Base-by-base conservation (phyloP, 306 rosid species). In the Sophora flavescens region DNA sequence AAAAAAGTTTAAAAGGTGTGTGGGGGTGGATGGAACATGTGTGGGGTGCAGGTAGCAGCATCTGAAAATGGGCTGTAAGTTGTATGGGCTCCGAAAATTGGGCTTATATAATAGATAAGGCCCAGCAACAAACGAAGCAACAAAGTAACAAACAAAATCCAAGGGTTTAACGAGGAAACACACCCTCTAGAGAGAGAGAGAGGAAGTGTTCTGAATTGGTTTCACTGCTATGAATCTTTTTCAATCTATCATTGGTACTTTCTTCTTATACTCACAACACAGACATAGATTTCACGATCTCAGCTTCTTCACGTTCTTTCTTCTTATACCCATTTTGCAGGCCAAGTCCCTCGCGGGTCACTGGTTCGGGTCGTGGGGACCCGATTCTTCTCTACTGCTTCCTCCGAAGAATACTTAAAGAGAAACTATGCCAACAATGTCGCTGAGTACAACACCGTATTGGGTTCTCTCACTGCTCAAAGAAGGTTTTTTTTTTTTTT, bases 351-450 rank as follows among this genome's bases (percentile, higher is more conserved):
- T 15, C 80, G 67, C 48, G 79, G 88, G 67, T 87, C 89, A 9
- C 72, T 78, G 63, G 75, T 71, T 35, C 90, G 87, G 62, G 76
- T 77, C 5, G 71, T 84, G 32, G 90, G 93, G 17, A 82, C 81
- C 63, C 86, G 97, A 68, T 77, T 67, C 78, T 88, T 76, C 51
- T 65, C 84, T 4, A 85, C 85, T 9, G 84, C 84, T 61, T 41
- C 86, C n/a, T 59, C 96, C 1, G 96, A 88, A 68, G 91, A 85
- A 10, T 86, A 92, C 81, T 60, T 58, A 12, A 88, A 79, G 83
- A 84, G 93, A 60, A 95, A 95, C 79, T 95, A 95, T 50, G 97
- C 99, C 15, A 83, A 75, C 77, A 92, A 92, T 69, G 87, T 87
- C 57, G 48, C 89, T 35, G 97, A 95, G 80, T 95, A 95, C 86